Base-by-base conservation (phyloP, 176 grass and related monocot species). In the Musa itinerans region DNA sequence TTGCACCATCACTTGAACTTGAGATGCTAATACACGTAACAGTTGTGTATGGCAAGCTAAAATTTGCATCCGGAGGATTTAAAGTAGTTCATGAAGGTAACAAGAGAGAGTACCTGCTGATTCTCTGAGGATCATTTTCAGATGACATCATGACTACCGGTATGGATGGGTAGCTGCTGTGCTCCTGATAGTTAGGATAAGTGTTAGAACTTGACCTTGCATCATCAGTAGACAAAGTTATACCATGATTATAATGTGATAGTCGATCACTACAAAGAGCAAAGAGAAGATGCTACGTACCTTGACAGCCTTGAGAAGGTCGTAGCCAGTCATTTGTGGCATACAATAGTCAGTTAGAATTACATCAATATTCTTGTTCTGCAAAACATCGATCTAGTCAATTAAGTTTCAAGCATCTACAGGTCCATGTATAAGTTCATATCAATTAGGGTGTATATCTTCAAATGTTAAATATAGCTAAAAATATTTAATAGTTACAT, bases 141-240 rank as follows among this genome's bases (percentile, higher is more conserved):
- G 96, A 99, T 52, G 96, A 99, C 96, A 99, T 99, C 83, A 99
- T 77, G 79, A 99, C 80, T 53, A 99, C 91, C 54, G 96, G 96
- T 55, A 99, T 95, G 0, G 86, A 76, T 83, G 83, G 94, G 58
- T 76, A 84, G 17, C 79, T 83, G 74, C 81, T 99, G 86, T 86
- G 77, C n/a, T 89, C 86, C 91, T 89, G 81, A 14, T 14, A 55
- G 54, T 13, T 55, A 14, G 25, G 25, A 26, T 26, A 26, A 1
- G 1, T 10, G 11, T 9, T 26, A 25, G 10, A 25, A 24, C 17
- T 2, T 23, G 23, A 23, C 23, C 23, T 0, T 0, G 23, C 23
- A 23, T 23, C 23, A 23, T 23, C 23, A 23, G 23, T 23, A 23
- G 23, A 26, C 25, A 26, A 26, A 26, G 25, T 26, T 26, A 23